These are phyloP conservation scores for Ettlia oleoabundans DNA, from an alignment of 139 green algal species.

Conservation along the genomic window DNA sequence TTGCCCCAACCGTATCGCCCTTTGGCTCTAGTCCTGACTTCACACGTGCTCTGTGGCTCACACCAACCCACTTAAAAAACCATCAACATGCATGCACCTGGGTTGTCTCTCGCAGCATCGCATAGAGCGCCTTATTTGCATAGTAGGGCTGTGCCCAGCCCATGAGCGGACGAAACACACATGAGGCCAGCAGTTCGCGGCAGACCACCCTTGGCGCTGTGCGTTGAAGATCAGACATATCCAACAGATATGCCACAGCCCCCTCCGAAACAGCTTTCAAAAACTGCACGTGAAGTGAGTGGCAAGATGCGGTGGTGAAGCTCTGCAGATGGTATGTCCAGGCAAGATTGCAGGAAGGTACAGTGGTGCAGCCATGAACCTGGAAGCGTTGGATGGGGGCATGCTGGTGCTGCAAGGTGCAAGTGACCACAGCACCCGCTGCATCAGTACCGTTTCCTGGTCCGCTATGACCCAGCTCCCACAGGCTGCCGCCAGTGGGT, in stretches of 20 bases:
- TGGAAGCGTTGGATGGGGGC: background rate
- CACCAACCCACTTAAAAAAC: too few relatives aligned
- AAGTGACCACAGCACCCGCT: too few relatives aligned
- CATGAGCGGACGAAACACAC: constrained; percentile 66
- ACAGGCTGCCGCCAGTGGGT: background rate
- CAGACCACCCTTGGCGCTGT: constrained; percentile 50
- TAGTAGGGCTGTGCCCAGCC: constrained; percentile 59
- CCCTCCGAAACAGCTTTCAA: constrained; percentile 61
- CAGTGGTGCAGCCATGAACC: background rate
- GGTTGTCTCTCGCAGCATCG: constrained; percentile 6
- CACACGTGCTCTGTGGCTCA: too few relatives aligned
- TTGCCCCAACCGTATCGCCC: too few relatives aligned
- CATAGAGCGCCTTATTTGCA: constrained; percentile 40
- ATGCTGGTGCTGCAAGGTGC: background rate
- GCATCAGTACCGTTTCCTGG: too few relatives aligned
- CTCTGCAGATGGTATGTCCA: background rate
- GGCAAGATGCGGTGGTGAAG: too few relatives aligned
- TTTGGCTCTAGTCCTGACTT: too few relatives aligned
- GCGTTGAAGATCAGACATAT: constrained; percentile 47
- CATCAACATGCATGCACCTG: background rate
- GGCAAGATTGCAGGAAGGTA: background rate
- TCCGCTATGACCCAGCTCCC: too few relatives aligned
- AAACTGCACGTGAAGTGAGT: constrained; percentile 28
- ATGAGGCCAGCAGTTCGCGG: constrained; percentile 70
- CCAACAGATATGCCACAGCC: constrained; percentile 59